These are phyloP conservation scores for Leccinum subgranulosum DNA, from an alignment of 768 basidiomycete species.

Conservation along the genomic window DNA sequence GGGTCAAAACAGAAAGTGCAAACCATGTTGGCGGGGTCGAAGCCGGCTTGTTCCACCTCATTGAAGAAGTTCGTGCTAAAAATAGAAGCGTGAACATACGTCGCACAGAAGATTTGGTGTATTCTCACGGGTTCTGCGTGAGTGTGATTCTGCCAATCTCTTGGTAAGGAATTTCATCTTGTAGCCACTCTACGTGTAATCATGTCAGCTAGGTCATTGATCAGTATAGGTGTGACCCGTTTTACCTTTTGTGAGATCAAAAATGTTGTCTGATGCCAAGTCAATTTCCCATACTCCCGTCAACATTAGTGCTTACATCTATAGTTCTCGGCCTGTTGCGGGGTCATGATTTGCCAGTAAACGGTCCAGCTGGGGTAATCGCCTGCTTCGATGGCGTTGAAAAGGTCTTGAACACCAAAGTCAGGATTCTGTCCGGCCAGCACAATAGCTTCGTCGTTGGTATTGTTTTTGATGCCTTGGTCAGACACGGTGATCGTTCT, in stretches of 20 bases:
- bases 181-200: slow-evolving; percentile 32
- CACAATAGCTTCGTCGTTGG: slow-evolving; percentile 35
- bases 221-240: background rate
- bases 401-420: slow-evolving; percentile 54
- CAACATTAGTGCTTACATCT: slow-evolving; percentile 24
- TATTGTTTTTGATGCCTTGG: slow-evolving; percentile 41
- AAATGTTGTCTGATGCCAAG: slow-evolving; percentile 40
- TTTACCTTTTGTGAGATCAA: slow-evolving; percentile 47
- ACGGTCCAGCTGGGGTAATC: slow-evolving; percentile 56
- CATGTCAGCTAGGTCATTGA: background rate
- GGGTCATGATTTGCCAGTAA: slow-evolving; percentile 53
- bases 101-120: background rate
- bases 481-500: slow-evolving; percentile 18
- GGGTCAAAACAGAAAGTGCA: background rate
- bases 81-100: background rate
- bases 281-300: background rate
- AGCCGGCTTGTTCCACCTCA: no score
- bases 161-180: slow-evolving; percentile 30
- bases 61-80: no score
- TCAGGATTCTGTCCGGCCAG: slow-evolving; percentile 44
- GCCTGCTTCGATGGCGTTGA: slow-evolving; percentile 50
- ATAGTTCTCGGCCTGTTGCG: slow-evolving; percentile 49
- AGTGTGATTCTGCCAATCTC: slow-evolving; percentile 39
- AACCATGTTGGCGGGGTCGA: slow-evolving; percentile 50
- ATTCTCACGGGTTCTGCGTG: slow-evolving; percentile 35